Evolutionary conservation across 805 yeast genomes (phyloP), one percentile per base, ranked within the genome.

Genomic region (Starmerella potacharoeniae): DNA sequence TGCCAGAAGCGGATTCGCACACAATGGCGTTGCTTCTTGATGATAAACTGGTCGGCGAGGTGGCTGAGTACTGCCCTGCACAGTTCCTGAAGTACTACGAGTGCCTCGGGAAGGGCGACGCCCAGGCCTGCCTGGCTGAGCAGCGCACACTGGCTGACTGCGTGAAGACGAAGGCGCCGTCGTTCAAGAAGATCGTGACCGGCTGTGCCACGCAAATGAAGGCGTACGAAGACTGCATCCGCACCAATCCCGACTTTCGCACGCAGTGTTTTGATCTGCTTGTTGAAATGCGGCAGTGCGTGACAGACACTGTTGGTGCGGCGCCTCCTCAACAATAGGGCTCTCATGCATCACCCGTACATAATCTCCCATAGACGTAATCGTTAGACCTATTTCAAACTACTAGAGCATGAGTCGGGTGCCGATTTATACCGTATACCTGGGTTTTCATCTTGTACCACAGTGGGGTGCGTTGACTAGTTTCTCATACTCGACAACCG

Each of bases 21-120:
- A 31, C 17, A 35, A 75, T 76, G 77, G 72, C 79, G 14, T 66
- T 73, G 54, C 61, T 65, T 62, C 74, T 86, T 34, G 95, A 86
- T 68, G 90, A 86, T 65, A 72, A 83, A 51, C 76, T 86, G 35
- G 77, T 86, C 58, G 89, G 85, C 58, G 95, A 86, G 64, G 84
- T 76, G 56, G 89, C 95, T 13, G 76, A 79, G 53, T 72, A 75
- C 64, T 86, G 95, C 66, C 93, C 95, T 0, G 80, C 78, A 57
- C 77, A 81, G 64, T 86, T 86, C 60, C 69, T 86, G 55, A 78
- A 76, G 31, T 86, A 83, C 67, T 91, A 86, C 68, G 80, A 79
- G 63, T 86, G 95, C 65, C 77, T 86, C 68, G 70, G 80, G 37
- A 73, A 72, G 33, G 82, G 82, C 41, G 76, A 75, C 53, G 80